These are phyloP conservation scores for Tetradesmus obliquus DNA, from an alignment of 139 green algal species.

Conservation along the genomic window DNA sequence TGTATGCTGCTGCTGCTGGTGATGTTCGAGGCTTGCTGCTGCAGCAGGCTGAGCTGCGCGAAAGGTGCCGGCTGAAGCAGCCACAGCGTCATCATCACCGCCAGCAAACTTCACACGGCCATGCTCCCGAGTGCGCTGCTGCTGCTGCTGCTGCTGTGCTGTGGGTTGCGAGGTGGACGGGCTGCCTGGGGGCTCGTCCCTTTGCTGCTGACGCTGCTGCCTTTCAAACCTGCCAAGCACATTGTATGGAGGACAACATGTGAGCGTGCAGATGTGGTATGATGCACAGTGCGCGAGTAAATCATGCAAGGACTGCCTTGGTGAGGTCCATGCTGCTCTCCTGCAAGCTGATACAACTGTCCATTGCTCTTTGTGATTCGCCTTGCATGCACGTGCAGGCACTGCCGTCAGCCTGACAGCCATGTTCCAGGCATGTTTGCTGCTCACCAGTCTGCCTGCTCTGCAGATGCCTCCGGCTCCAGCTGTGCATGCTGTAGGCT, in stretches of 20 bases:
- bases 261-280: background rate
- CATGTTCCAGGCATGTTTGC: background rate
- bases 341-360: background rate
- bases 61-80: background rate
- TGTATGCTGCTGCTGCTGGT: background rate
- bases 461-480: background rate
- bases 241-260: background rate
- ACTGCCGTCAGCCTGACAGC: background rate
- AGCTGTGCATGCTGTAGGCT: background rate
- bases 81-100: background rate
- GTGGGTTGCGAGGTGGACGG: background rate
- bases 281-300: background rate
- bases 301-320: too few relatives aligned
- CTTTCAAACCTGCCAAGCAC: background rate
- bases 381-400: background rate
- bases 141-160: background rate
- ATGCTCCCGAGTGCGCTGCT: background rate
- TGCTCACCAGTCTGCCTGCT: background rate
- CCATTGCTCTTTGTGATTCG: background rate
- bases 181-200: background rate
- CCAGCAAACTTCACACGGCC: slow-evolving; percentile 20
- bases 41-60: background rate
- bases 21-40: background rate
- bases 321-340: background rate
- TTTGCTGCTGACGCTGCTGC: slow-evolving; percentile 17